Evolutionary conservation across 176 grass and related monocot genomes (phyloP), one percentile per base, ranked within the genome.

Genomic region (Coix lacrymajobi): DNA sequence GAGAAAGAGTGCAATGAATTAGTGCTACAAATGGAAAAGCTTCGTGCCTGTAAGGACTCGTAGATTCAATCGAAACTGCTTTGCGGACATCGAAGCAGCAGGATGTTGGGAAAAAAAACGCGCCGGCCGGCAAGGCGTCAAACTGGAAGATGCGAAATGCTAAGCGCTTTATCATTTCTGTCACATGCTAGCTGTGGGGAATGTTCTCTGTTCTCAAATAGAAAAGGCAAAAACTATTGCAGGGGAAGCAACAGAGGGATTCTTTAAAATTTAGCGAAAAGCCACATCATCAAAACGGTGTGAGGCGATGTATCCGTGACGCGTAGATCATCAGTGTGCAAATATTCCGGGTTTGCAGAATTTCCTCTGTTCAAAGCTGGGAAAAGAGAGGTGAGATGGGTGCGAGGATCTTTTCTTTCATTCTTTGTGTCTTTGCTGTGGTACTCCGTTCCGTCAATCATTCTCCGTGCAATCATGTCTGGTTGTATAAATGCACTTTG

Each of bases 171-270:
- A 52, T 79, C 41, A 85, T 79, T 79, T 80, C 13, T 33, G 68
- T 25, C 57, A 73, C 56, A 79, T 40, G 31, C n/a, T 46, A 56
- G 24, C 57, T 68, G 11, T 20, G 44, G 12, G 19, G 77, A 81
- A 81, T 76, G 62, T 81, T 81, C 69, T 58, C 58, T 75, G 46
- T 46, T 81, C 70, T 39, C 45, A 87, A 81, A 81, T 87, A 62
- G 43, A 56, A 58, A 85, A 86, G 33, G 33, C 28, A 57, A 76
- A 62, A 26, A 36, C 19, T 19, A 66, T 54, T 74, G 57, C 44
- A 64, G 2, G 76, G 57, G 31, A 39, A 79, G 38, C 5, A 36
- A 62, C 14, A 17, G 29, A 16, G 3, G 3, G 22, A 19, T 70
- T 33, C 26, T 40, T 49, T 41, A 39, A 79, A 85, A 31, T 52